Conservation (phyloP, 495 filamentous ascomycete genomes). For the Lepidopterella palustris region DNA sequence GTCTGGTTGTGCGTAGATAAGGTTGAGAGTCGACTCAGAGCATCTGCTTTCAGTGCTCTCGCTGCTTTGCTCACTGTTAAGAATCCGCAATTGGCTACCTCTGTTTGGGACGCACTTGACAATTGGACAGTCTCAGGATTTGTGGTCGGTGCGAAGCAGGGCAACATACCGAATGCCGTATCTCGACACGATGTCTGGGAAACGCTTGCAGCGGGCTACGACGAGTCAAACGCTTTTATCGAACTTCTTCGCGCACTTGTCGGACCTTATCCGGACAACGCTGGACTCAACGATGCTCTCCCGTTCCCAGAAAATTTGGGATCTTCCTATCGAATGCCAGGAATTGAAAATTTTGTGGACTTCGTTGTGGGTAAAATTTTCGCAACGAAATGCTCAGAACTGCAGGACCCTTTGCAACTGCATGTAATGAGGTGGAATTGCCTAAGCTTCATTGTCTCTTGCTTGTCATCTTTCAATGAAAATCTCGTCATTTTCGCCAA, state of each 20-base stretch:
- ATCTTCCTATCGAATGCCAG: conserved; percentile 67
- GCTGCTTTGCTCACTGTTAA: conserved; percentile 62
- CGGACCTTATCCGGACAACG: conserved; percentile 50
- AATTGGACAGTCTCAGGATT: conserved; percentile 46
- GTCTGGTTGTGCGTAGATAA: conserved; percentile 61
- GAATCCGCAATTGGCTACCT: conserved; percentile 49
- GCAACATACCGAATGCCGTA: conserved; percentile 29
- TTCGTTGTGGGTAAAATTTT: conserved; percentile 75
- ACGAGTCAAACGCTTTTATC: conserved; percentile 77
- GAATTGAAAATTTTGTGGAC: conserved; percentile 88
- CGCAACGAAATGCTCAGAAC: conserved; percentile 51
- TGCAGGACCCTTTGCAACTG: conserved; percentile 55
- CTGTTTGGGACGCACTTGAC: conserved; percentile 67
- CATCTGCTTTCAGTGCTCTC: conserved; percentile 65
- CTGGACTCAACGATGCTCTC: conserved; percentile 60
- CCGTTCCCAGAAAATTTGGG: conserved; percentile 87
- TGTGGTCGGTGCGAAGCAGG: conserved; percentile 12
- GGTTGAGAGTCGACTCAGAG: conserved; percentile 67
- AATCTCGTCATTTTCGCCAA: conserved; percentile 77
- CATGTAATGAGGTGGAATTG: conserved; percentile 67
- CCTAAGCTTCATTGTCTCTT: conserved; percentile 67
- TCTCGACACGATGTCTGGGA: conserved; percentile 38
- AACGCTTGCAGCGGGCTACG: conserved; percentile 60
- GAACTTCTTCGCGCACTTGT: conserved; percentile 63
- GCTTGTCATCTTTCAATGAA: conserved; percentile 83